Evolutionary conservation across 192 early-diverging fungal genomes (phyloP).

Genomic region (Linnemannia hyalina): DNA sequence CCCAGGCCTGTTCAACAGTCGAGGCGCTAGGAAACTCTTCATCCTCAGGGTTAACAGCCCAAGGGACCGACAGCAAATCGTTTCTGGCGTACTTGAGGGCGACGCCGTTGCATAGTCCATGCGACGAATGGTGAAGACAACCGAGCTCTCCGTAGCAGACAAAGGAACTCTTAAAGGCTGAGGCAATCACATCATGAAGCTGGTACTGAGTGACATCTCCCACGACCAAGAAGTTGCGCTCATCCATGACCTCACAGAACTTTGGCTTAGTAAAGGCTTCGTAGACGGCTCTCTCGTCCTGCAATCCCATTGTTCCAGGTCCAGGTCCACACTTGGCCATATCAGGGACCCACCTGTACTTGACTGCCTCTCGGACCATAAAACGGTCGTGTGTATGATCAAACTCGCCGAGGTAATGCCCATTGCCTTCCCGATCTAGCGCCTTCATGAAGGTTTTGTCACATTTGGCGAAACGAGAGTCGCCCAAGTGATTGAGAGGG

Average conservation of each 20-base stretch:
- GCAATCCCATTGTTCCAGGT: slow-evolving; percentile 37
- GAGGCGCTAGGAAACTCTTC: slow-evolving; percentile 44
- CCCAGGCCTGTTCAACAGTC: slow-evolving; percentile 61
- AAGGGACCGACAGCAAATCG: slow-evolving; percentile 62
- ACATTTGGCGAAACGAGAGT: slow-evolving; percentile 46
- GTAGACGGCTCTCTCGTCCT: slow-evolving; percentile 30
- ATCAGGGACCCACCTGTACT: slow-evolving; percentile 46
- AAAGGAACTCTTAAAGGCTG: slow-evolving; percentile 61
- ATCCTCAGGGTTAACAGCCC: slow-evolving; percentile 43
- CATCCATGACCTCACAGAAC: slow-evolving; percentile 56
- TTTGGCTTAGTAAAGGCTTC: slow-evolving; percentile 27
- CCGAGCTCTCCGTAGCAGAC: slow-evolving; percentile 68
- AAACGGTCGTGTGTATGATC: slow-evolving; percentile 32
- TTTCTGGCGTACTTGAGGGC: slow-evolving; percentile 61
- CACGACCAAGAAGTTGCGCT: slow-evolving; percentile 58
- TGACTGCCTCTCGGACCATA: slow-evolving; percentile 42
- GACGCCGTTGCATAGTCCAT: slow-evolving; percentile 31
- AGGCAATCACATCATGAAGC: slow-evolving; percentile 65
- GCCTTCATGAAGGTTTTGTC: slow-evolving; percentile 51
- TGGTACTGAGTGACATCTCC: slow-evolving; percentile 67
- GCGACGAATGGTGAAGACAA: slow-evolving; percentile 58
- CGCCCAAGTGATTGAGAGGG: slow-evolving; percentile 32
- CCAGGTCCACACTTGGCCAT: slow-evolving; percentile 42
- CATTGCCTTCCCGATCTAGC: slow-evolving; percentile 43
- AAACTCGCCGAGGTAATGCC: slow-evolving; percentile 44